Base-by-base conservation (phyloP, 306 rosid species). In the Dalbergia cultrata region DNA sequence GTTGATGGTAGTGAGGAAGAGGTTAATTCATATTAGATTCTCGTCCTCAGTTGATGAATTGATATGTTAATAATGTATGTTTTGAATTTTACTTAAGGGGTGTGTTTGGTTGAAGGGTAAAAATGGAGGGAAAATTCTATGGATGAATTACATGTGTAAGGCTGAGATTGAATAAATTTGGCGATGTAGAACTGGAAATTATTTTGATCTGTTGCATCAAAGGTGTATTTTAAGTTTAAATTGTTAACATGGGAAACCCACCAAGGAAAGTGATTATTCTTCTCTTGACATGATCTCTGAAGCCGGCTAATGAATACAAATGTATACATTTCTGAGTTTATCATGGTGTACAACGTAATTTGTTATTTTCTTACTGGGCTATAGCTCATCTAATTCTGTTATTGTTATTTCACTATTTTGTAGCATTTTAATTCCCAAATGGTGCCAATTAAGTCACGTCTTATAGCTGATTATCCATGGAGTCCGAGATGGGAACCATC, bases 401-500 rank as follows among this genome's bases (percentile, higher is more conserved):
- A 22, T 60, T 65, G 69, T 41, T 37, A 66, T 22, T 22, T 0
- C 26, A 22, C 26, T 22, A 22, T 79, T 57, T 77, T 87, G 81
- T 49, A 94, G 98, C 96, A 92, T 89, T 88, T 89, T 81, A 92
- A 83, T 89, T 52, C 90, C 47, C 97, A 88, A 63, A 89, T 92
- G 85, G 89, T 81, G 67, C 98, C 96, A 16, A 68, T 88, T 21
- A 92, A 92, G 78, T 94, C 97, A 0, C 83, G 86, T 50, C 80
- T 69, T 10, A 61, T 90, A 7, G 74, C 81, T n/a, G 93, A 92
- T 37, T 94, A 81, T 74, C 98, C 96, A 19, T 94, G 94, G 92
- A 94, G 98, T 83, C 98, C 98, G 5, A 90, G 98, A 88, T 94
- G 98, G 98, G 96, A 92, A 81, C 67, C 65, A 58, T 68, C 83